phyloP scores from a whole-genome alignment of 2,329 filamentous ascomycete genomes.

The Lasiodiplodia sp. region DNA sequence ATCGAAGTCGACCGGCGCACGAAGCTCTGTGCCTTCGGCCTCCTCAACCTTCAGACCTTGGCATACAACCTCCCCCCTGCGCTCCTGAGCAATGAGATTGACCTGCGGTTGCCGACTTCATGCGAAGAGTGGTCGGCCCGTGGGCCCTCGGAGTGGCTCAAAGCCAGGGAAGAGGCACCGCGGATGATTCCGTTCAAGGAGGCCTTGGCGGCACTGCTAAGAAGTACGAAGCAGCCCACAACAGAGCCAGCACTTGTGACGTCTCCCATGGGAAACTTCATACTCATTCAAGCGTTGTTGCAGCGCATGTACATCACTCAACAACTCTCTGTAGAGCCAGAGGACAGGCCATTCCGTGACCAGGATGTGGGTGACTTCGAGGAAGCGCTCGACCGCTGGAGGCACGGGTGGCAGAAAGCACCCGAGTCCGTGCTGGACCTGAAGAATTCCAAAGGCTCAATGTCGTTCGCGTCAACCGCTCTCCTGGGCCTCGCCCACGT shows the following conservation, averaged over 20 bases:
- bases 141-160: background rate
- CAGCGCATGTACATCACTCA: conserved; percentile 11
- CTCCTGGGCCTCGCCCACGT: conserved; percentile 18
- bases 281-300: conserved; percentile 8
- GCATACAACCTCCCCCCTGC: conserved; percentile 12
- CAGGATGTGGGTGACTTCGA: conserved; percentile 5
- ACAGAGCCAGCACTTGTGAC: conserved; percentile 23
- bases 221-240: conserved; percentile 28
- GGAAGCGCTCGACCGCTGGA: conserved; percentile 17
- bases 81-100: conserved; percentile 6
- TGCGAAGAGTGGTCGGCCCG: conserved; percentile 16
- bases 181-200: conserved; percentile 32
- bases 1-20: conserved; percentile 14
- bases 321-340: conserved; percentile 31
- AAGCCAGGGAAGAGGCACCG: conserved; percentile 29
- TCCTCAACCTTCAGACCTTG: conserved; percentile 12
- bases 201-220: conserved; percentile 39
- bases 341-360: conserved; percentile 19
- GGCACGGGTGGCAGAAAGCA: conserved; percentile 8
- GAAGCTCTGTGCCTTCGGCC: conserved; percentile 15
- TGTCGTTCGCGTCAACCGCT: conserved; percentile 16
- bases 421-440: conserved; percentile 17
- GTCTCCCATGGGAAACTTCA: conserved; percentile 18
- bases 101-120: background rate
- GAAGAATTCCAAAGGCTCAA: conserved; percentile 11